Evolutionary conservation across 208 protist species (phyloP).

Genomic region (Porcisia hertigi): DNA sequence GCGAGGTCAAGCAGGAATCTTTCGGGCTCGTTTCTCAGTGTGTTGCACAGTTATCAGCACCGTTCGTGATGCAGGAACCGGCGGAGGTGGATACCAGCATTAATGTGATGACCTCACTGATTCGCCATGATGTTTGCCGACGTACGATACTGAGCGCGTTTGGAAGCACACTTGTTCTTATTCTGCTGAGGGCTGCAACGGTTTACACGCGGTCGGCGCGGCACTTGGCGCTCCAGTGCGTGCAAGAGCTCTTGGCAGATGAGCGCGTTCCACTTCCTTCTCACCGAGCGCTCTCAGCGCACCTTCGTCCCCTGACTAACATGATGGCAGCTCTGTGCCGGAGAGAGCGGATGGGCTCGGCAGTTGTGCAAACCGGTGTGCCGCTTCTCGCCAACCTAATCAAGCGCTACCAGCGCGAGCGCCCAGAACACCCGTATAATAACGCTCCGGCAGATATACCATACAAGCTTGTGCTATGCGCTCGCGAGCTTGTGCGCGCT

Average conservation of each 20-base stretch:
- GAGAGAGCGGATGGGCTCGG: constrained; percentile 61
- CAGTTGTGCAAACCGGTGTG: constrained; percentile 85
- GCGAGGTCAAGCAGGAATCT: constrained; percentile 42
- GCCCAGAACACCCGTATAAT: constrained; percentile 30
- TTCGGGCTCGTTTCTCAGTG: constrained; percentile 53
- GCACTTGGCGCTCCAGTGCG: constrained; percentile 76
- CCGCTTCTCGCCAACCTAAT: constrained; percentile 78
- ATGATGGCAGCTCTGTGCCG: constrained; percentile 82
- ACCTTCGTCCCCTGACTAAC: constrained; percentile 58
- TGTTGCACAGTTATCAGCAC: constrained; percentile 47
- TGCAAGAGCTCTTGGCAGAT: constrained; percentile 69
- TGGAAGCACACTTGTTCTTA: constrained; percentile 52
- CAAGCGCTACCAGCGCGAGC: constrained; percentile 56
- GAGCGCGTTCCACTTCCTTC: constrained; percentile 51
- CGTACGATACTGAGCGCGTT: constrained; percentile 47
- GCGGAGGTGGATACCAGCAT: constrained; percentile 50
- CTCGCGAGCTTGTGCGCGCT: constrained; percentile 50
- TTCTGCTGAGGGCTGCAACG: constrained; percentile 73
- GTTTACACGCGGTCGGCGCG: constrained; percentile 59
- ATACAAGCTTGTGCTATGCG: constrained; percentile 70
- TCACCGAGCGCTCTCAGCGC: constrained; percentile 52
- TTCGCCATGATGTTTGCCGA: constrained; percentile 41
- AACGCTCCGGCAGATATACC: constrained; percentile 50
- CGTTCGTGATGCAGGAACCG: constrained; percentile 34
- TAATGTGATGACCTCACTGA: constrained; percentile 42